Percentiles rank a stretch among this genome's conserved stretches.
Evolutionary conservation across 176 grass and related monocot genomes (phyloP).

Genomic region (Avena atlantica): DNA sequence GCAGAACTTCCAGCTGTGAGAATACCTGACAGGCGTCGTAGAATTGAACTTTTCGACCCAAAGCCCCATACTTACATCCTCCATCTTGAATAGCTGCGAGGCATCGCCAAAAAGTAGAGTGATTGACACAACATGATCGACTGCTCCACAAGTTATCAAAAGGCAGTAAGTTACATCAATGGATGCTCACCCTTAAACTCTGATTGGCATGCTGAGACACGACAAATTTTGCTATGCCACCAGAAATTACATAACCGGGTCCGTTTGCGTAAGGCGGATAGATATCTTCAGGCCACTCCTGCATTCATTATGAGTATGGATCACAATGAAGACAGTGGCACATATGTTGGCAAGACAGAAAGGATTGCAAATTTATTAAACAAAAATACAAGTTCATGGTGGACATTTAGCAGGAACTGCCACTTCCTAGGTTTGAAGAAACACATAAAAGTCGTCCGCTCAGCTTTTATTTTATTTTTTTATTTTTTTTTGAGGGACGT

Average conservation of each 20-base stretch:
- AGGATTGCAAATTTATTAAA: not conserved
- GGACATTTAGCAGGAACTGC: slow-evolving; percentile 1
- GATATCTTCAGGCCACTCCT: slow-evolving; percentile 97
- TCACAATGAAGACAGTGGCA: not conserved
- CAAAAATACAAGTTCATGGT: slow-evolving; percentile 12
- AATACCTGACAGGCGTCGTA: slow-evolving; percentile 69
- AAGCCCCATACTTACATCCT: slow-evolving; percentile 94
- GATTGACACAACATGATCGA: slow-evolving; percentile 18
- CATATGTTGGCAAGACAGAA: slow-evolving; percentile 18
- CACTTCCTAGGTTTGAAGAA: slow-evolving; percentile 3
- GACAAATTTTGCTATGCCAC: slow-evolving; percentile 78
- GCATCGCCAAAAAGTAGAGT: slow-evolving; percentile 9
- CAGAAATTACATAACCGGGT: slow-evolving; percentile 89
- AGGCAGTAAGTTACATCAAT: not conserved
- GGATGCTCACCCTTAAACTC: slow-evolving; percentile 71
- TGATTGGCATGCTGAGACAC: slow-evolving; percentile 78
- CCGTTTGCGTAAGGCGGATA: slow-evolving; percentile 97
- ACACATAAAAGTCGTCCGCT: not conserved
- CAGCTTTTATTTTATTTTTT: too few relatives aligned
- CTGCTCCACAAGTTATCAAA: slow-evolving; percentile 1
- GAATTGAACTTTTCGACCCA: slow-evolving; percentile 96
- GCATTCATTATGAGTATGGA: slow-evolving; percentile 37
- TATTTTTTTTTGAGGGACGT: too few relatives aligned
- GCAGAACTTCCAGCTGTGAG: slow-evolving; percentile 97
- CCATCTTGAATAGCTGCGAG: slow-evolving; percentile 98